Conservation (phyloP, 495 filamentous ascomycete genomes). For the Chaetomium cochliodes region DNA sequence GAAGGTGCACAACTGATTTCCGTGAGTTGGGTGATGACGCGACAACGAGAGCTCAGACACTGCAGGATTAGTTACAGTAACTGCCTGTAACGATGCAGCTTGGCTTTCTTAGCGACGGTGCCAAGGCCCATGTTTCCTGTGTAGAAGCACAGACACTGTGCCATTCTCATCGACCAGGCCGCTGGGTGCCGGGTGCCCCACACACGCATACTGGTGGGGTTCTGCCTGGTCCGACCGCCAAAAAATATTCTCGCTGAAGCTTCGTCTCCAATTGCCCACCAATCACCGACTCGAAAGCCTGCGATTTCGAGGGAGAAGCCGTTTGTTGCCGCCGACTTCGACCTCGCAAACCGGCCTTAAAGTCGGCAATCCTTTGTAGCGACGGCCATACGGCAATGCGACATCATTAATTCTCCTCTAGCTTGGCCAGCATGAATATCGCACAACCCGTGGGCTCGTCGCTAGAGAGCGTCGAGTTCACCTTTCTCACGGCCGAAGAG, state of each 20-base stretch:
- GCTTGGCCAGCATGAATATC: constrained; percentile 64
- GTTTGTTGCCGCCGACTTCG: constrained; percentile 14
- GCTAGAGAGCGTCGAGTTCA: constrained; percentile 87
- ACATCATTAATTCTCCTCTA: background rate
- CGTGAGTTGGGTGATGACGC: background rate
- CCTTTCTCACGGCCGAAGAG: constrained; percentile 73
- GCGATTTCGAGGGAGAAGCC: constrained; percentile 23
- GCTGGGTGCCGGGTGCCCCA: constrained; percentile 6
- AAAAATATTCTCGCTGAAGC: constrained; percentile 39
- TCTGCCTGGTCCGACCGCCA: constrained; percentile 39
- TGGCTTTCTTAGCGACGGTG: background rate
- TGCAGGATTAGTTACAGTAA: background rate
- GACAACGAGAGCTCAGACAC: background rate
- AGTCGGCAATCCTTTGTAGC: background rate
- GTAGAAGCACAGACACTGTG: background rate
- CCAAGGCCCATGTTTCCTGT: background rate
- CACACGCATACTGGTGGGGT: constrained; percentile 3
- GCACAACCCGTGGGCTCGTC: constrained; percentile 82
- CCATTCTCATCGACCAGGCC: too few species aligned
- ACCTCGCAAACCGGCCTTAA: constrained; percentile 11
- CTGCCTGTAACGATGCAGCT: constrained; percentile 4
- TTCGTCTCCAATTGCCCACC: constrained; percentile 32
- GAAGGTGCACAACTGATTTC: too few species aligned
- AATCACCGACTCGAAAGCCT: constrained; percentile 28
- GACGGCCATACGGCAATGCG: constrained; percentile 1